Evolutionary conservation across 805 yeast genomes (phyloP).

Genomic region (Starmerella apicola): DNA sequence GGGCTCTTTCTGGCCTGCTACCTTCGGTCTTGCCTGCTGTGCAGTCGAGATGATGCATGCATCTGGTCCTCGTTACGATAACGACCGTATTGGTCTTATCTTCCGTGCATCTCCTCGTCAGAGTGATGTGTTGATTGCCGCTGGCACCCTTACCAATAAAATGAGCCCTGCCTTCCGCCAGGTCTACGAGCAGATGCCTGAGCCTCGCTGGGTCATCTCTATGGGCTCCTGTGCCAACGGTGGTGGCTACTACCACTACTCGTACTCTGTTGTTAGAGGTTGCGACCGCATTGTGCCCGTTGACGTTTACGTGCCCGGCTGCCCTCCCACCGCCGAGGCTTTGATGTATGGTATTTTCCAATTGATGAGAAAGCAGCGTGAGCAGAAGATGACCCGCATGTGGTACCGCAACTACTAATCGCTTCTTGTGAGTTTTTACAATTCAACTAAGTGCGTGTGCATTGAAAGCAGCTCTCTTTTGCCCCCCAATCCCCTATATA

Average conservation of each 20-base stretch:
- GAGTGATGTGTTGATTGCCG: slow-evolving; percentile 83
- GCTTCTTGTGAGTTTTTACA: no score
- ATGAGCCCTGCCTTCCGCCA: slow-evolving; percentile 91
- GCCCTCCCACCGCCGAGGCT: slow-evolving; percentile 87
- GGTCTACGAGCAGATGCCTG: slow-evolving; percentile 90
- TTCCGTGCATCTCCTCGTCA: slow-evolving; percentile 91
- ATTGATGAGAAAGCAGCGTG: slow-evolving; percentile 80
- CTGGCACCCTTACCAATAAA: slow-evolving; percentile 81
- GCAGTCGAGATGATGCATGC: slow-evolving; percentile 95
- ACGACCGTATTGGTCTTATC: slow-evolving; percentile 82
- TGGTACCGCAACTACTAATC: slow-evolving; percentile 59
- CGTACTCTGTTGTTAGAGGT: slow-evolving; percentile 80
- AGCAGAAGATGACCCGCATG: slow-evolving; percentile 65
- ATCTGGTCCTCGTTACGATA: slow-evolving; percentile 82
- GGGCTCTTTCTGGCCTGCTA: slow-evolving; percentile 87
- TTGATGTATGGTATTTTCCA: slow-evolving; percentile 83
- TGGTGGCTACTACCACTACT: slow-evolving; percentile 85
- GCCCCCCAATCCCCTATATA: no score
- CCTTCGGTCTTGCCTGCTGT: slow-evolving; percentile 85
- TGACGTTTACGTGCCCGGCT: slow-evolving; percentile 83
- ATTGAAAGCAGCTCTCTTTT: no score
- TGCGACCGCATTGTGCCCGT: slow-evolving; percentile 83
- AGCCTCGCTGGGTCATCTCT: slow-evolving; percentile 86
- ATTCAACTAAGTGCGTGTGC: no score
- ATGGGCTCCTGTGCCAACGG: slow-evolving; percentile 94